Base-by-base conservation (phyloP, 306 rosid species). In the Sicyos baderoa region DNA sequence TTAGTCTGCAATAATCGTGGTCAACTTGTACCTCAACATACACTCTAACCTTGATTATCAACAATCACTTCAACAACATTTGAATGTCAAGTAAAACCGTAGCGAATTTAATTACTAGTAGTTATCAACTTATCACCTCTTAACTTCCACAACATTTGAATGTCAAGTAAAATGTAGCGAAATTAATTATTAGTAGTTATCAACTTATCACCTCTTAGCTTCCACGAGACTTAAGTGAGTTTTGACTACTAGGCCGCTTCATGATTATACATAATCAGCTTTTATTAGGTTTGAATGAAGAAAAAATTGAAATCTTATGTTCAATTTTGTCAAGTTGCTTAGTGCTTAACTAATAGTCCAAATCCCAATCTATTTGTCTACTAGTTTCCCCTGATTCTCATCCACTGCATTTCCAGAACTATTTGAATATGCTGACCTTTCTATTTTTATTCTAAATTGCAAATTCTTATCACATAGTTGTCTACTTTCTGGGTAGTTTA, bases 401-500 rank as follows among this genome's bases (percentile, higher is more conserved):
- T 57, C 19, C 42, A 25, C 63, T 6, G n/a, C n/a, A 52, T 5
- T 52, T 52, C 3, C 7, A n/a, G 22, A n/a, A 52, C 54, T 25
- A 25, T 25, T 1, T 51, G 65, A 16, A 32, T 3, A 29, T 32
- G 42, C 44, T 27, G 66, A 29, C 16, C 7, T 27, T 29, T 32
- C 47, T 29, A 35, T 32, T 29, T 27, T 29, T 7, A 6, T 61
- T 61, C 23, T 22, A 61, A 60, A 22, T 61, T 32, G 17, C 7
- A 61, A 14, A 58, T 58, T 58, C 64, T 58, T 25, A 27, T 27
- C 18, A 27, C 64, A 58, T 15, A 44, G 19, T 42, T 37, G 1
- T 63, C 17, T 35, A 35, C 67, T 61, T 40, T 63, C 48, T 16
- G 25, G 51, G 18, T 63, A 63, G 52, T 40, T 62, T 21, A 40